These are phyloP conservation scores for Flaveria trinervia DNA, from an alignment of 129 eudicot genomes.

Conservation along the genomic window DNA sequence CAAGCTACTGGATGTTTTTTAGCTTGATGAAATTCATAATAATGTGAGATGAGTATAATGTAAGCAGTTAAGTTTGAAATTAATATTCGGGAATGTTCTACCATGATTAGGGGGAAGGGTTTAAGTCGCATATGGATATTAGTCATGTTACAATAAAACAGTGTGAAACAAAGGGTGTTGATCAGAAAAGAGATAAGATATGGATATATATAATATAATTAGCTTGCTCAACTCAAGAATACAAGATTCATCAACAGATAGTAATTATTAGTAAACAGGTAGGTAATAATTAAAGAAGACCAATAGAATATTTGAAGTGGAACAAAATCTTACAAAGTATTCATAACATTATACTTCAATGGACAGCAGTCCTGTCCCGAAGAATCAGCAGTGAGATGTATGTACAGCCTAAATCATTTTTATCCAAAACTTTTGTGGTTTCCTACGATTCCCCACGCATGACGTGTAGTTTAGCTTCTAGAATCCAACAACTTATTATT, in stretches of 20 bases:
- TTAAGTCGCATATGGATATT: neutral
- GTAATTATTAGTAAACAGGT: slow-evolving; percentile 13
- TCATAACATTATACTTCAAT: slow-evolving; percentile 48
- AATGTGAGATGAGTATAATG: neutral
- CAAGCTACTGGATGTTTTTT: slow-evolving; percentile 12
- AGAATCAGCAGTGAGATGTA: slow-evolving; percentile 64
- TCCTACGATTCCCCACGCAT: slow-evolving; percentile 32
- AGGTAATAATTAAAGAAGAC: slow-evolving; percentile 34
- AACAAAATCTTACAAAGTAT: slow-evolving; percentile 48
- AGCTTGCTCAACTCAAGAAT: slow-evolving; percentile 31
- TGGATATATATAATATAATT: slow-evolving; percentile 19
- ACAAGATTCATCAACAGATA: slow-evolving; percentile 32
- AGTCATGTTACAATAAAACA: neutral
- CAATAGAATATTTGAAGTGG: slow-evolving; percentile 43
- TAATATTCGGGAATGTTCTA: neutral
- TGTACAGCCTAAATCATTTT: slow-evolving; percentile 63
- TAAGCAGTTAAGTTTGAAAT: neutral
- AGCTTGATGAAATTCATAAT: slow-evolving; percentile 13
- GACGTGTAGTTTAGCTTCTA: slow-evolving; percentile 32
- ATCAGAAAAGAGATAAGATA: slow-evolving; percentile 11
- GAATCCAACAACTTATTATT: slow-evolving; percentile 34
- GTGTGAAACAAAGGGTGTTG: slow-evolving; percentile 18
- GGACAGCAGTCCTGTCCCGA: slow-evolving; percentile 47
- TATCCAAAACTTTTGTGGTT: slow-evolving; percentile 51
- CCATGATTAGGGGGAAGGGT: neutral